phyloP scores from a whole-genome alignment of 768 basidiomycete species.

The Cantharellus cinnabarinus region DNA sequence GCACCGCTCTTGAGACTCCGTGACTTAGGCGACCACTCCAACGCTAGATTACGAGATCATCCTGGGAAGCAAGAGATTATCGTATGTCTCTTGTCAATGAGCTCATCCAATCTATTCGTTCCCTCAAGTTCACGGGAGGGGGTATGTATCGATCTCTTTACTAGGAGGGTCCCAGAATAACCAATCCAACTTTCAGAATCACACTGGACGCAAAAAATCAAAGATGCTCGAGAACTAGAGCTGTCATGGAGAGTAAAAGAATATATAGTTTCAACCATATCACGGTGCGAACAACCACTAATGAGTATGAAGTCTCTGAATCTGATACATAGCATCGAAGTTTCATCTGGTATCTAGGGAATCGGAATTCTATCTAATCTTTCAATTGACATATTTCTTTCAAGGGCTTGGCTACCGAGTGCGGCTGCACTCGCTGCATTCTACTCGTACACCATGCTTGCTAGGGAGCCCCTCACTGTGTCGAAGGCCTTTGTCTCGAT shows the following conservation, averaged over 20 bases:
- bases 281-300: too few species aligned
- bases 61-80: conserved; percentile 30
- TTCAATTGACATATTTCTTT: neutral
- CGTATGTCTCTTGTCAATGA: conserved; percentile 59
- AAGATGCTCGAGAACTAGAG: conserved; percentile 37
- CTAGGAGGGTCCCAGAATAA: neutral
- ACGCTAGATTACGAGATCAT: neutral
- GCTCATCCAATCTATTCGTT: conserved; percentile 51
- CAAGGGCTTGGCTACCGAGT: conserved; percentile 56
- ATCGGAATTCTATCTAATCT: conserved; percentile 19
- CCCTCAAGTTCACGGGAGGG: conserved; percentile 61
- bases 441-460: conserved; percentile 44
- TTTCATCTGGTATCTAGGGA: conserved; percentile 12
- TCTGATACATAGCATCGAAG: conserved; percentile 8
- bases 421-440: conserved; percentile 44
- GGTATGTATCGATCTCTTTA: conserved; percentile 20
- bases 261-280: conserved; percentile 18
- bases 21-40: too few species aligned
- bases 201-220: conserved; percentile 36
- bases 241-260: conserved; percentile 46
- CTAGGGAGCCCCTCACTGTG: conserved; percentile 44
- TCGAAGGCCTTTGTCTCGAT: conserved; percentile 67
- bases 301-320: too few species aligned
- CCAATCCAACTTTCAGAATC: conserved; percentile 22
- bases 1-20: neutral